Evolutionary conservation across 23 red algal species (phyloP).

Genomic region (Gracilaria domingensis): DNA sequence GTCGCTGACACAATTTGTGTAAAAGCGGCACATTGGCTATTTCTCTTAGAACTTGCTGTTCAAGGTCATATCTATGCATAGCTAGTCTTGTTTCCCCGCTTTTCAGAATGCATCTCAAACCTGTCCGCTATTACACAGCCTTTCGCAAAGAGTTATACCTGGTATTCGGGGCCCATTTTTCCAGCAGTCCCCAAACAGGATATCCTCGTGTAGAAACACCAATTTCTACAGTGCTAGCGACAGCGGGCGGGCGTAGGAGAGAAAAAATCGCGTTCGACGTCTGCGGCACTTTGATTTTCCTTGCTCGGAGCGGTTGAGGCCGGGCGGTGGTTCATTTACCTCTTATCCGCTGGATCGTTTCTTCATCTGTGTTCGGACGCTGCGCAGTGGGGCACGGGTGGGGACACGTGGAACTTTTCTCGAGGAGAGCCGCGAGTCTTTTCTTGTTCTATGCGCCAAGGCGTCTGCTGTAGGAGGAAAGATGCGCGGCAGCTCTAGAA

Average conservation of each 20-base stretch:
- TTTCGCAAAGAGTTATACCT: slow-evolving; percentile 79
- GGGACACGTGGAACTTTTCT: background rate
- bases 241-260: slow-evolving; percentile 11
- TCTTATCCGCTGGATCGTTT: slow-evolving; percentile 4
- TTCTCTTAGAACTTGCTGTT: slow-evolving; percentile 78
- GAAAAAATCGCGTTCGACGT: background rate
- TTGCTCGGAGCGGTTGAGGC: background rate
- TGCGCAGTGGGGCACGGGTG: background rate
- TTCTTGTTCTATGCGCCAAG: background rate
- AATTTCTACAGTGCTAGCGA: slow-evolving; percentile 18
- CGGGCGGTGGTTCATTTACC: background rate
- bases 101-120: slow-evolving; percentile 85
- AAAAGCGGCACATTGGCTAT: slow-evolving; percentile 68
- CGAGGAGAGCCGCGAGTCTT: slow-evolving; percentile 27
- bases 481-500: background rate
- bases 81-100: slow-evolving; percentile 53
- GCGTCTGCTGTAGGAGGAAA: background rate
- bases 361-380: slow-evolving; percentile 33
- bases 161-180: slow-evolving; percentile 19
- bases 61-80: slow-evolving; percentile 93
- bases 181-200: slow-evolving; percentile 41
- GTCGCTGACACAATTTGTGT: slow-evolving; percentile 8
- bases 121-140: slow-evolving; percentile 77
- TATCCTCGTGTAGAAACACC: slow-evolving; percentile 28
- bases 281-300: slow-evolving; percentile 43